Base-by-base conservation (phyloP, 2,329 filamentous ascomycete genomes). In the Pyricularia pennisetigena region DNA sequence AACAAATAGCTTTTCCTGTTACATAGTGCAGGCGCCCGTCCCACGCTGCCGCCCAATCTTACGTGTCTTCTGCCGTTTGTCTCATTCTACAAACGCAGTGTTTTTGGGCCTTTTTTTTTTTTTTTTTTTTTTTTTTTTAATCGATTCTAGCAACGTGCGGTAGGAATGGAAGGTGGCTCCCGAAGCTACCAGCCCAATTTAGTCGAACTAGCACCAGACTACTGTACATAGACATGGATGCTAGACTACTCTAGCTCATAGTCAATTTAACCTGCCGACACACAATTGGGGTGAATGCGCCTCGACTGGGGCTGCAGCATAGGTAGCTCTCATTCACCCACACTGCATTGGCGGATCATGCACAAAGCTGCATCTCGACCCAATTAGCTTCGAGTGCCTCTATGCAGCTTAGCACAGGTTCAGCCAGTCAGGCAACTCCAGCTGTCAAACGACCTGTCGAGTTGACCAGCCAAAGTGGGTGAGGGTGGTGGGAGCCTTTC, bases 401-500 rank as follows among this genome's bases (percentile, higher is more conserved):
- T 61, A 61, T 61, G 57, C 57, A 61, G 57, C 57, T 61, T 61
- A 61, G 57, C 57, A 61, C 57, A 61, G 23, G 57, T 61, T 28
- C 57, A 26, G 16, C 57, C 57, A 61, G 57, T 61, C 57, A 61
- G 57, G 57, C 57, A 61, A n/a, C 57, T 61, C 57, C 57, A 61
- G 57, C 57, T 61, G 57, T 61, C 57, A 61, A 61, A 61, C 57
- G 24, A 61, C 57, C 57, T 61, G 57, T 61, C 57, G 57, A 61
- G n/a, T 61, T 61, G 57, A 61, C 57, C 16, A 61, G 57, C 57
- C 10, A 61, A 28, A 61, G 57, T 61, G 24, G 23, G 57, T 28
- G 57, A 61, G 12, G 57, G 57, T 61, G 57, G 23, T 61, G n/a
- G 57, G 57, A 61, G 57, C 57, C 24, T 61, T 28, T 61, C 57